Conservation (phyloP, 2,329 filamentous ascomycete genomes). For the Calonectria pteridis region DNA sequence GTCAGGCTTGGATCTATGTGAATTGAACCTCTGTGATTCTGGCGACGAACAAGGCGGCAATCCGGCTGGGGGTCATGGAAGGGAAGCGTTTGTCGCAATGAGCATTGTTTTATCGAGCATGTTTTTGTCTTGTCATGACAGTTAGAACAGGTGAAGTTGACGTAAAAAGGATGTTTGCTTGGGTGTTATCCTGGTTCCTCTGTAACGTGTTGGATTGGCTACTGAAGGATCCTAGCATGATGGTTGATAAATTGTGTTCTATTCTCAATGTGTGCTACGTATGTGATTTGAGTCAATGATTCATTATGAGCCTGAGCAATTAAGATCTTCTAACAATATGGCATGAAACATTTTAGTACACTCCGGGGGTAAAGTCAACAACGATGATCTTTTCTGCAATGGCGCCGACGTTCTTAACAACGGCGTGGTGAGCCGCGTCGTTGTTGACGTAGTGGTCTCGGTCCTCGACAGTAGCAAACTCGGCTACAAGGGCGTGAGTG, state of each 20-base stretch:
- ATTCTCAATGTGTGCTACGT: neutral
- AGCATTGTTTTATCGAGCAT: conserved; percentile 20
- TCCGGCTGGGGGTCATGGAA: neutral
- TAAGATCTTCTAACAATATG: too few species aligned
- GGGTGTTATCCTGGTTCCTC: neutral
- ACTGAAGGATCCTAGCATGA: neutral
- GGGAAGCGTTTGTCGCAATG: neutral
- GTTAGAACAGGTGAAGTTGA: neutral
- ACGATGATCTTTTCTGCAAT: conserved; percentile 66
- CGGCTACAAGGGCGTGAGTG: conserved; percentile 75
- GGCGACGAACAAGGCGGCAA: neutral
- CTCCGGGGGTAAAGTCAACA: conserved; percentile 62
- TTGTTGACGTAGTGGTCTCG: conserved; percentile 75
- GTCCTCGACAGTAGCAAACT: conserved; percentile 74
- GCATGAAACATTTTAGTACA: neutral
- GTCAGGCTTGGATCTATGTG: neutral
- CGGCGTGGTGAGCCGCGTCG: conserved; percentile 71
- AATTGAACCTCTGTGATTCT: neutral
- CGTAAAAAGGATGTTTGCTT: neutral
- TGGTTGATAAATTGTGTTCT: neutral
- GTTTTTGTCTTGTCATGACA: conserved; percentile 13
- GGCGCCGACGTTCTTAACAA: conserved; percentile 57
- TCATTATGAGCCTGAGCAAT: neutral
- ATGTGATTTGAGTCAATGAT: neutral
- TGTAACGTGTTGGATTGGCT: neutral